Base-by-base conservation (phyloP, 1,284 basidiomycete genomes). In the Ceratobasidium papillatum region DNA sequence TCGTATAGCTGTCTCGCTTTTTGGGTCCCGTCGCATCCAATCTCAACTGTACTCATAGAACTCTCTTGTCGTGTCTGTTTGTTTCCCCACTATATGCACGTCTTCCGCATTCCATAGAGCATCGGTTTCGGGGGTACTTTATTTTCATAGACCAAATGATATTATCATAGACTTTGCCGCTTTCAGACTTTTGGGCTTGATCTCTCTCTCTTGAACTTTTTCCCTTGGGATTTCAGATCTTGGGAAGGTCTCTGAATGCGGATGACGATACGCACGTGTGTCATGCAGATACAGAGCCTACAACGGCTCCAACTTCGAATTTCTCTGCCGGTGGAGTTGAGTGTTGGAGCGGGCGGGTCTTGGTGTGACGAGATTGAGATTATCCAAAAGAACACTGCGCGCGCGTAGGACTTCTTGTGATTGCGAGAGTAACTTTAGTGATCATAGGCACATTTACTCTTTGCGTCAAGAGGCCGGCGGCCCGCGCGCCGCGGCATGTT, bases 21-120 rank as follows among this genome's bases (percentile, higher is more conserved):
- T n/a, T 36, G 32, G 58, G 58, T 61, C 38, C 27, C 19, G 27
- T n/a, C 32, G 32, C 32, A 61, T 38, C 58, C 38, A 41, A 22
- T n/a, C n/a, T 32, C 58, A 61, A 61, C 58, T 61, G 58, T 61
- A 61, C 58, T 61, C 58, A 61, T 61, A 38, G 38, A 61, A 58
- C 27, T 36, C 32, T 61, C 36, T n/a, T 12, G 3, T 22, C 25
- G 22, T 52, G 19, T 36, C 19, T 41, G 34, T 41, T 19, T 27
- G 8, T 12, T 34, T 19, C 11, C 52, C 25, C n/a, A n/a, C 58
- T 61, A 19, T 41, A 61, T 41, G 58, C 58, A 38, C 34, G 1
- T 19, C 58, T 61, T 22, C 25, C 38, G 30, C 56, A 32, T 59
- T 38, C 56, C 58, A 61, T 61, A 61, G 58, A 61, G 58, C 38